A percentile compares a stretch with the other conserved stretches of the same genome.
Conservation (phyloP, 768 basidiomycete species). For the Naganishia friedmannii region DNA sequence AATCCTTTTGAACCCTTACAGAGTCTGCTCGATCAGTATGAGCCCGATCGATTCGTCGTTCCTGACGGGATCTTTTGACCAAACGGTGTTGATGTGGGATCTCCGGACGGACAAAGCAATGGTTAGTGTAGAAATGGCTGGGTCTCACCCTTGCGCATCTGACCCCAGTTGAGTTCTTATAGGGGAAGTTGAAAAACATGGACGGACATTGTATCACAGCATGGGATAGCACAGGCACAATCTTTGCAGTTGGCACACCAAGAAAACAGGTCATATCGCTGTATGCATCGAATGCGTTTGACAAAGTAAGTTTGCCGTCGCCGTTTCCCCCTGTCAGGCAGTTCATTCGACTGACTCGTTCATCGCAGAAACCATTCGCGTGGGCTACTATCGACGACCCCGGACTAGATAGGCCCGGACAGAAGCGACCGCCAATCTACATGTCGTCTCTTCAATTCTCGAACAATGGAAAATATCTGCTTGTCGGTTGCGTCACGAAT, state of each 20-base stretch:
- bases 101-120: constrained; percentile 73
- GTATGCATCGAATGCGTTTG: constrained; percentile 37
- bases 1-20: constrained; percentile 30
- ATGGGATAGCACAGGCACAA: constrained; percentile 42
- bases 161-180: not conserved
- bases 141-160: not conserved
- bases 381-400: constrained; percentile 79
- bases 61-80: constrained; percentile 90
- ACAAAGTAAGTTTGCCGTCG: constrained; percentile 38
- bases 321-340: not conserved
- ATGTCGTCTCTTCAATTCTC: constrained; percentile 92
- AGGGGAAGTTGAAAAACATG: constrained; percentile 46
- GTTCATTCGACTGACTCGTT: not conserved
- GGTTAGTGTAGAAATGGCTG: constrained; percentile 40
- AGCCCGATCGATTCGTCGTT: constrained; percentile 92
- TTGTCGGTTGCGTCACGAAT: constrained; percentile 87
- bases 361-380: constrained; percentile 69
- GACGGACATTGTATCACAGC: constrained; percentile 47
- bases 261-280: constrained; percentile 42
- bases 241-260: constrained; percentile 46
- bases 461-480: constrained; percentile 79
- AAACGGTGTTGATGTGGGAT: constrained; percentile 95
- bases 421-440: constrained; percentile 79
- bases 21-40: constrained; percentile 84
- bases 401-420: constrained; percentile 68